These are phyloP conservation scores for Coemansia erecta DNA, from an alignment of 192 early-diverging fungal genomes.

Conservation along the genomic window DNA sequence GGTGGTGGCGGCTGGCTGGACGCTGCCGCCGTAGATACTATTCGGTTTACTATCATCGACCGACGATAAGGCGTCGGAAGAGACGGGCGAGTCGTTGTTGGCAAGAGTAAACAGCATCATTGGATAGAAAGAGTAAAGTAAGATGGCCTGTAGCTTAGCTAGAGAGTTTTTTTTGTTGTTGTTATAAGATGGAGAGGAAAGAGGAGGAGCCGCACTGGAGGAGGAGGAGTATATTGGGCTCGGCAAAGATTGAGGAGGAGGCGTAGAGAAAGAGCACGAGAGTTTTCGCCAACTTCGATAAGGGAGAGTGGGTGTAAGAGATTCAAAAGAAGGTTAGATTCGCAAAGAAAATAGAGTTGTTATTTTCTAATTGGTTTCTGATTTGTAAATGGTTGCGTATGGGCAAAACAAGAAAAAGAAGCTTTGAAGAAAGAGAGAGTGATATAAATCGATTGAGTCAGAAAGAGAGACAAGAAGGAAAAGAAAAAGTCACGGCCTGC, in stretches of 20 bases:
- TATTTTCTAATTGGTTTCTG: background rate
- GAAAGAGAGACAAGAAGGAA: background rate
- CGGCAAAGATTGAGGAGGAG: slow-evolving; percentile 3
- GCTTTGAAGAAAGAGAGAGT: background rate
- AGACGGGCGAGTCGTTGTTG: background rate
- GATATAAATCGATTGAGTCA: background rate
- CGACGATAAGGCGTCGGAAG: slow-evolving; percentile 3
- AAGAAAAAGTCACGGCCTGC: background rate
- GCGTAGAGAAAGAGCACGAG: slow-evolving; percentile 1
- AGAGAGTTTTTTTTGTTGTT: too few relatives aligned
- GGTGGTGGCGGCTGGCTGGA: slow-evolving; percentile 1
- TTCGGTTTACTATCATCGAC: slow-evolving; percentile 47
- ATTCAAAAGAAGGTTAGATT: too few relatives aligned
- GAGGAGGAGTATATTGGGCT: slow-evolving; percentile 5
- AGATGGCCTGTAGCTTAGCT: too few relatives aligned
- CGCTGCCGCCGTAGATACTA: slow-evolving; percentile 45
- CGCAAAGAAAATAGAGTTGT: slow-evolving; percentile 5
- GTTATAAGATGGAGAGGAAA: too few relatives aligned
- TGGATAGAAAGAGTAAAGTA: background rate
- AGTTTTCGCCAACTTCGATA: slow-evolving; percentile 12
- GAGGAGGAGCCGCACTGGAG: too few relatives aligned
- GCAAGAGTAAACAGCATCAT: slow-evolving; percentile 10
- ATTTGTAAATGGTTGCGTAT: too few relatives aligned
- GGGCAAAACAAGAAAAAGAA: background rate
- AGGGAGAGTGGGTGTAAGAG: too few relatives aligned